Base-by-base conservation (phyloP, 2,329 filamentous ascomycete species). In the Colletotrichum cereale region DNA sequence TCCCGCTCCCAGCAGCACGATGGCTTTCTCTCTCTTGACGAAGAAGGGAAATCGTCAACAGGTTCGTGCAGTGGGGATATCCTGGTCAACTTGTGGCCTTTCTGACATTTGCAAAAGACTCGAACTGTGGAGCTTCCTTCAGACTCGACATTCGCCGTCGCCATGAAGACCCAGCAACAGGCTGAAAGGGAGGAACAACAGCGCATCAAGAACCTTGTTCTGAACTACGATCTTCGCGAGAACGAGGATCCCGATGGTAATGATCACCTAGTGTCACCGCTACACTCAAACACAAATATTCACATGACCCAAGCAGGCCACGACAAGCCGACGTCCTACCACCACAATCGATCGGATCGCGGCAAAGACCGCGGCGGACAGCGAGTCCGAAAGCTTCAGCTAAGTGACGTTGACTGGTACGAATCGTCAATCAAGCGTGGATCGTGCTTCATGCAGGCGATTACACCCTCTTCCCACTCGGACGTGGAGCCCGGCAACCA, bases 381-480 rank as follows among this genome's bases (percentile, higher is more conserved):
- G 81, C 92, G 95, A 74, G 91, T 93, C 70, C 90, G 96, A 78
- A 97, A 97, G 82, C 86, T 99, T 72, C 96, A 98, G 80, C 89
- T 98, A 71, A 97, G 94, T 82, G 96, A 99, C 82, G 94, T 99
- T 81, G 96, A 99, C 82, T 99, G 96, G 96, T 98, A 96, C 44
- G 73, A 64, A 56, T 65, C 71, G 77, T 76, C 76, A 73, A 29
- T 26, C 74, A 74, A 67, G 60, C 62, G 75, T 71, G 42, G 44
- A 26, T 61, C 47, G 12, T 21, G 44, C 44, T 71, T 69, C 40
- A 29, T 34, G 44, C 58, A 34, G 53, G 29, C 42, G 31, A 24
- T 38, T 34, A 24, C 38, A 40, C 38, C 58, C 53, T 21, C 55
- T 42, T 31, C 61, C 47, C 36, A 47, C 26, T 47, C 42, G 57